Percentiles rank a stretch among this genome's conserved stretches.
Conservation (phyloP, 2,329 filamentous ascomycete species). For the Penicillium sp. region DNA sequence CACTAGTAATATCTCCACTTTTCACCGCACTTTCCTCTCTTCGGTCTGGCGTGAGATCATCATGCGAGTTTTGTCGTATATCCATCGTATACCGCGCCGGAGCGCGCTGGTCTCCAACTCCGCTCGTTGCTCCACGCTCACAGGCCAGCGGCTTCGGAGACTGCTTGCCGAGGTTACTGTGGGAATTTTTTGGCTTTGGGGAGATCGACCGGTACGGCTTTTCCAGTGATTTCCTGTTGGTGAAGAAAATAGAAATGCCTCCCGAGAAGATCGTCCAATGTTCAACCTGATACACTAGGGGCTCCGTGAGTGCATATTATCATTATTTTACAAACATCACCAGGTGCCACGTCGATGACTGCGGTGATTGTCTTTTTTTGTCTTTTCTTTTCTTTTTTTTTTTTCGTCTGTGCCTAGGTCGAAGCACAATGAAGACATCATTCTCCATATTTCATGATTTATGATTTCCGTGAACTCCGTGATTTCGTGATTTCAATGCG, state of each 20-base stretch:
- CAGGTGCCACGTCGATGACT: too few species aligned
- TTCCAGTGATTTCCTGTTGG: too few species aligned
- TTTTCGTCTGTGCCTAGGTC: not conserved
- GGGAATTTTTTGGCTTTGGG: not conserved
- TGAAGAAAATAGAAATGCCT: not conserved
- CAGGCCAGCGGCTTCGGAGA: not conserved
- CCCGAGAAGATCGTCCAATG: not conserved
- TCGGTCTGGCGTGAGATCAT: not conserved
- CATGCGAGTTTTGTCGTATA: conserved; percentile 6
- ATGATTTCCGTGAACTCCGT: not conserved
- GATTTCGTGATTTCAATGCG: too few species aligned
- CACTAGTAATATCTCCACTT: not conserved
- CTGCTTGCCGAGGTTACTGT: not conserved
- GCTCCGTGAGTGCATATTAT: not conserved
- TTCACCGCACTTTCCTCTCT: not conserved
- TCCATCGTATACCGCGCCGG: conserved; percentile 10
- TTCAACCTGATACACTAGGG: not conserved
- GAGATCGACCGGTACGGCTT: conserved; percentile 2
- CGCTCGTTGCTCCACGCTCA: not conserved
- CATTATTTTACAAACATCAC: not conserved
- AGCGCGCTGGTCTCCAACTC: not conserved
- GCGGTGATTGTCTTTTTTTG: not conserved
- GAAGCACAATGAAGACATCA: too few species aligned
- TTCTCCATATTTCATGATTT: not conserved
- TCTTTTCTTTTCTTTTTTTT: not conserved